phyloP scores from a whole-genome alignment of 345 rosid species.

The Bruguiera gymnorhiza region DNA sequence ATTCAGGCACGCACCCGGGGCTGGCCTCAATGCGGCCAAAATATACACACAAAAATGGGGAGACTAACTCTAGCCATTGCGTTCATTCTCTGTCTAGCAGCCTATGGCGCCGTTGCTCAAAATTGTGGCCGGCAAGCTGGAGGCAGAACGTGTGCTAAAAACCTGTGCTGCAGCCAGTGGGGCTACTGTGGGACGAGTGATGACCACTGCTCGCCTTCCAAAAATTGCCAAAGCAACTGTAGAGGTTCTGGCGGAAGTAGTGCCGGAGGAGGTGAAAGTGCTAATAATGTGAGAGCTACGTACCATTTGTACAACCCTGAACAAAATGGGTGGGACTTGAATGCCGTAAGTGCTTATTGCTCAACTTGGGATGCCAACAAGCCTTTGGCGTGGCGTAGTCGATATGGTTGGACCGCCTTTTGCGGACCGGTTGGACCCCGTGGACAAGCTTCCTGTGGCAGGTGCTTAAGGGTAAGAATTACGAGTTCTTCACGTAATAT shows the following conservation, averaged over 20 bases:
- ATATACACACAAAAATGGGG: background rate
- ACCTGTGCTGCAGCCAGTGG: constrained; percentile 26
- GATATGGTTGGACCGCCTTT: constrained; percentile 67
- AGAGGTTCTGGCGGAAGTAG: constrained; percentile 5
- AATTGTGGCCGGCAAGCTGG: constrained; percentile 27
- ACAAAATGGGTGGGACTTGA: constrained; percentile 46
- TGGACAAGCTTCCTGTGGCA: constrained; percentile 60
- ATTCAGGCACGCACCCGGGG: background rate
- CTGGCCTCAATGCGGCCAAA: background rate
- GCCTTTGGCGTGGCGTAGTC: constrained; percentile 54
- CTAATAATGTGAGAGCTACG: constrained; percentile 57
- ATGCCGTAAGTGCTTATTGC: constrained; percentile 49
- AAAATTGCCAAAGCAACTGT: constrained; percentile 28
- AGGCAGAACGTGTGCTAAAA: constrained; percentile 20
- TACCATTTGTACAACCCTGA: constrained; percentile 47
- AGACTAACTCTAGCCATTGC: background rate
- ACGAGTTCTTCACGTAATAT: too few relatives aligned
- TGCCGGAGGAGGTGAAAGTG: constrained; percentile 25
- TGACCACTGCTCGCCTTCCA: constrained; percentile 22
- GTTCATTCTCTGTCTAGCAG: background rate
- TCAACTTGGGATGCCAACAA: constrained; percentile 62
- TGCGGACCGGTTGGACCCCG: constrained; percentile 55
- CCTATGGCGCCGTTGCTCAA: constrained; percentile 3
- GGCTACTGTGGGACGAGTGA: constrained; percentile 28
- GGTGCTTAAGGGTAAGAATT: constrained; percentile 42